Conservation (phyloP, 1,284 basidiomycete genomes). For the Apiotrichum montevideense region DNA sequence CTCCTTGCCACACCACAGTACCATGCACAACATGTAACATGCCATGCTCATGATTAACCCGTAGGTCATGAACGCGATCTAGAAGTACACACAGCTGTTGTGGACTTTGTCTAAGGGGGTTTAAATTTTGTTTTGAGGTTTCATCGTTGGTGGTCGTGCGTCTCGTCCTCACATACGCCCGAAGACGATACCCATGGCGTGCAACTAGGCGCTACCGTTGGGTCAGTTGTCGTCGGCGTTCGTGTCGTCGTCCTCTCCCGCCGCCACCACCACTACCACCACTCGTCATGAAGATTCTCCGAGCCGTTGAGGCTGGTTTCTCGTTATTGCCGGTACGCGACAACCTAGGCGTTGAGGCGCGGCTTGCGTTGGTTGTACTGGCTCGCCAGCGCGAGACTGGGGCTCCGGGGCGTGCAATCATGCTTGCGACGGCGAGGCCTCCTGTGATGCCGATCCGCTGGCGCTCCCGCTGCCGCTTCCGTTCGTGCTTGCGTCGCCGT, state of each 20-base stretch:
- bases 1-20: too few relatives aligned
- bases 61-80: conserved; percentile 1
- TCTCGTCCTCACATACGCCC: too few relatives aligned
- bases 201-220: too few relatives aligned
- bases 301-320: neutral
- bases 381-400: neutral
- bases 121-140: neutral
- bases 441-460: neutral
- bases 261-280: neutral
- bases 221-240: too few relatives aligned
- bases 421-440: neutral
- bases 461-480: neutral
- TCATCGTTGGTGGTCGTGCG: too few relatives aligned
- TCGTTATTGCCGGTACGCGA: neutral
- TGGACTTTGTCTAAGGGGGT: conserved; percentile 6
- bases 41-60: neutral
- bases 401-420: neutral
- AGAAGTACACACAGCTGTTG: conserved; percentile 16
- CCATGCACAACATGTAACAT: conserved; percentile 10
- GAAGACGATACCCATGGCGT: too few relatives aligned
- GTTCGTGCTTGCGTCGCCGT: neutral
- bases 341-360: conserved; percentile 2
- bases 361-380: neutral
- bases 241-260: neutral
- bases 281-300: too few relatives aligned